phyloP scores from a whole-genome alignment of 1,284 basidiomycete species.

The Heterobasidion parviporum region DNA sequence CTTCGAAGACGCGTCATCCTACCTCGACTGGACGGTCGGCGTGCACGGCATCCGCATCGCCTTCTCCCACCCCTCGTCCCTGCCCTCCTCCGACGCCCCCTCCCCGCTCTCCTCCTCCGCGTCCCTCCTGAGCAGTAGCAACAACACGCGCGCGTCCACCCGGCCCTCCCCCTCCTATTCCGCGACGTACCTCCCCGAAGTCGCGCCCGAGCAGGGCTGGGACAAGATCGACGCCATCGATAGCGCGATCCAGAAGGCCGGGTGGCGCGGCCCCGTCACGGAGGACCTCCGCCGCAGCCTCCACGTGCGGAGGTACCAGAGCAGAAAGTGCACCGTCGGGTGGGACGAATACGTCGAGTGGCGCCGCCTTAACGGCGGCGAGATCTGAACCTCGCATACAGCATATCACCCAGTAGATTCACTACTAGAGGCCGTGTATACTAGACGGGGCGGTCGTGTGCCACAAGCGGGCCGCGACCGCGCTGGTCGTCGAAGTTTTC shows the following conservation, averaged over 20 bases:
- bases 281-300: slow-evolving; percentile 77
- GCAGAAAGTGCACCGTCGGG: slow-evolving; percentile 59
- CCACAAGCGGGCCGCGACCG: neutral
- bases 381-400: slow-evolving; percentile 6
- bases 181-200: slow-evolving; percentile 93
- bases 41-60: slow-evolving; percentile 89
- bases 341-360: slow-evolving; percentile 78
- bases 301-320: slow-evolving; percentile 81
- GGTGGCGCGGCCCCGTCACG: slow-evolving; percentile 77
- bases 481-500: neutral
- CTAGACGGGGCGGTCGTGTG: neutral
- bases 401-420: neutral
- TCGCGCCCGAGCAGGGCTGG: slow-evolving; percentile 92
- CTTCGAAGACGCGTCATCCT: slow-evolving; percentile 80
- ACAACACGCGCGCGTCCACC: slow-evolving; percentile 12
- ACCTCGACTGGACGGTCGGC: slow-evolving; percentile 91
- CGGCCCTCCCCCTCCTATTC: slow-evolving; percentile 53
- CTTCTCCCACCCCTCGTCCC: slow-evolving; percentile 69
- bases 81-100: slow-evolving; percentile 49
- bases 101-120: slow-evolving; percentile 63
- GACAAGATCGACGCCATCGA: slow-evolving; percentile 82
- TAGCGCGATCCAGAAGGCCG: slow-evolving; percentile 89
- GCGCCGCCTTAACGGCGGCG: slow-evolving; percentile 43
- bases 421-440: neutral
- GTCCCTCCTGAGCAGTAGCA: slow-evolving; percentile 35